Evolutionary conservation across 441 rosid species (phyloP).

Genomic region (Codiaeum variegatum): DNA sequence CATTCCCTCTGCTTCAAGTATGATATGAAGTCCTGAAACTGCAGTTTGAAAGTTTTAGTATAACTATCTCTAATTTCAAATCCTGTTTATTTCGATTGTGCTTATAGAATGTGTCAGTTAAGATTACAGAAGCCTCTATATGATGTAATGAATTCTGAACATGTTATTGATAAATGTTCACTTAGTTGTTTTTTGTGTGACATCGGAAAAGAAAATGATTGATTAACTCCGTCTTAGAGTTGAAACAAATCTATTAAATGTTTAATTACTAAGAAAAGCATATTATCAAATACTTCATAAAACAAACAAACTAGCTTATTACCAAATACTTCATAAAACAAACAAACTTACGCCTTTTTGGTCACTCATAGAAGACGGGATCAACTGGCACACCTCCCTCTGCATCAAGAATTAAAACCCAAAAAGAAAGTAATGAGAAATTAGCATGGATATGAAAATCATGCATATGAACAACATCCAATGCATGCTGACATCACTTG

Average conservation of each 20-base stretch:
- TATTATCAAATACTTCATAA: constrained; percentile 1
- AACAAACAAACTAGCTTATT: constrained; percentile 9
- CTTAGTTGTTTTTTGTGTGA: not conserved
- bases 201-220: not conserved
- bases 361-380: constrained; percentile 61
- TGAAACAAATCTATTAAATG: not conserved
- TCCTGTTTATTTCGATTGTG: not conserved
- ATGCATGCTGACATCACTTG: not conserved
- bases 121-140: not conserved
- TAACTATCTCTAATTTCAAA: not conserved
- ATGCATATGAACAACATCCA: not conserved
- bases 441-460: not conserved
- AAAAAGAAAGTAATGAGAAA: not conserved
- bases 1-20: constrained; percentile 94
- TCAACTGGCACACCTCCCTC: constrained; percentile 90
- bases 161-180: not conserved
- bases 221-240: not conserved
- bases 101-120: not conserved
- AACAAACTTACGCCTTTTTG: constrained; percentile 72
- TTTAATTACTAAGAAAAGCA: not conserved
- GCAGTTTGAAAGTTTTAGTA: constrained; percentile 22
- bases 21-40: constrained; percentile 88
- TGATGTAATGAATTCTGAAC: not conserved
- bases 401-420: constrained; percentile 39
- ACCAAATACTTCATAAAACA: constrained; percentile 2